Conservation (phyloP, 208 protist genomes). For the Leishmania tropica region DNA sequence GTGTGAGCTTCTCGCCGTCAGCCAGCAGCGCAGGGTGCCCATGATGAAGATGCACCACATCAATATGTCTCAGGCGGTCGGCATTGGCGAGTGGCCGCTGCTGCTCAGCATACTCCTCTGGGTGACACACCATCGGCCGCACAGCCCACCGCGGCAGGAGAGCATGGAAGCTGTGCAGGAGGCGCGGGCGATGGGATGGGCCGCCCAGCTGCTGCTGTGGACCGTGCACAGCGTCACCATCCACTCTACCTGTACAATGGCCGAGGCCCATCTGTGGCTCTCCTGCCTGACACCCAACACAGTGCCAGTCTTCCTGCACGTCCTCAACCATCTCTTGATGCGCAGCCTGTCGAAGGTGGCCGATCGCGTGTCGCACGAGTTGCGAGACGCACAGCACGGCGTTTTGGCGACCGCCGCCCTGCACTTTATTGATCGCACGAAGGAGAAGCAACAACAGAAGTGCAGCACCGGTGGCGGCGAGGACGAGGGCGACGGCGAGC, state of each 20-base stretch:
- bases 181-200: constrained; percentile 62
- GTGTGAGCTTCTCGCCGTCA: constrained; percentile 71
- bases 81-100: constrained; percentile 80
- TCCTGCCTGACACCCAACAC: constrained; percentile 49
- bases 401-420: constrained; percentile 66
- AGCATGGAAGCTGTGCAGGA: constrained; percentile 7
- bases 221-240: constrained; percentile 86
- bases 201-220: constrained; percentile 80
- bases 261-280: constrained; percentile 80
- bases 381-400: constrained; percentile 51
- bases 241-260: constrained; percentile 64
- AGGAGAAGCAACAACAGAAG: constrained; percentile 31
- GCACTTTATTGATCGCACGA: constrained; percentile 46
- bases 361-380: constrained; percentile 76
- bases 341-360: constrained; percentile 87
- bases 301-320: constrained; percentile 81
- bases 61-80: constrained; percentile 56
- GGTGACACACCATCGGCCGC: constrained; percentile 47
- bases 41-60: constrained; percentile 90
- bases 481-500: background rate
- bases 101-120: constrained; percentile 83
- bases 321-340: constrained; percentile 82
- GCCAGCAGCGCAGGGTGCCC: constrained; percentile 60
- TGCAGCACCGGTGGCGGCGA: background rate
- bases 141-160: background rate